phyloP scores from a whole-genome alignment of 148 eudicot genomes.

The Rhododendron williamsianum region DNA sequence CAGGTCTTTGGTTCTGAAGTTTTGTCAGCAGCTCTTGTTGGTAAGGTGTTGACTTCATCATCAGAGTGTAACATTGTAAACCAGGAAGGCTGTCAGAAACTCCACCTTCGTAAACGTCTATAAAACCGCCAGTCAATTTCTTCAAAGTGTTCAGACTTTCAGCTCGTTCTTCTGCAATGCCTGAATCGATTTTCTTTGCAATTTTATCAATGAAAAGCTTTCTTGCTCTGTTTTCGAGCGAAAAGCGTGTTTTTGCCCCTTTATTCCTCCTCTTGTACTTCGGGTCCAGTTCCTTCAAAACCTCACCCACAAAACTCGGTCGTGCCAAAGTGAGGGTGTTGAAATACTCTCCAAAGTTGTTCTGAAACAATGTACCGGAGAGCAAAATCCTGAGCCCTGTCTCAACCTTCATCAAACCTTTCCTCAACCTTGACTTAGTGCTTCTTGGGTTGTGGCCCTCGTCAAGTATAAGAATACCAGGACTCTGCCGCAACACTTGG shows the following conservation, averaged over 20 bases:
- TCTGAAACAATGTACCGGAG: slow-evolving; percentile 89
- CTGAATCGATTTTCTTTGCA: slow-evolving; percentile 66
- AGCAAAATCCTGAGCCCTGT: slow-evolving; percentile 72
- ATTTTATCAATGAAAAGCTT: slow-evolving; percentile 83
- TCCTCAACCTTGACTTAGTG: slow-evolving; percentile 86
- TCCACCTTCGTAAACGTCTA: slow-evolving; percentile 89
- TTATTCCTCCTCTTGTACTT: slow-evolving; percentile 70
- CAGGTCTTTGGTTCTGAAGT: slow-evolving; percentile 70
- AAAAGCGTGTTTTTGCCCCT: slow-evolving; percentile 54
- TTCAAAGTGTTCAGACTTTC: slow-evolving; percentile 63
- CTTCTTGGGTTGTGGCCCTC: slow-evolving; percentile 99
- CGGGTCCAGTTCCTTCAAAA: slow-evolving; percentile 70
- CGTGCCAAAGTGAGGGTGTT: slow-evolving; percentile 88
- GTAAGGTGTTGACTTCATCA: slow-evolving; percentile 93
- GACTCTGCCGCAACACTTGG: slow-evolving; percentile 72
- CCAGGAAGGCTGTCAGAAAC: slow-evolving; percentile 82
- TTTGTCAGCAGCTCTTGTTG: slow-evolving; percentile 66
- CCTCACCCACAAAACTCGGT: slow-evolving; percentile 80
- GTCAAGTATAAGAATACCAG: slow-evolving; percentile 79
- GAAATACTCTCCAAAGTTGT: slow-evolving; percentile 97
- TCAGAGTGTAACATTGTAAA: slow-evolving; percentile 74
- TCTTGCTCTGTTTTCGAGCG: slow-evolving; percentile 85
- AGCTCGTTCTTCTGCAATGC: slow-evolving; percentile 47
- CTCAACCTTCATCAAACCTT: slow-evolving; percentile 78
- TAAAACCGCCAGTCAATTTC: slow-evolving; percentile 78